Percentiles rank a stretch among this genome's conserved stretches.
Conservation (phyloP, 1,139 yeast genomes). For the Yamadazyma mexicana region DNA sequence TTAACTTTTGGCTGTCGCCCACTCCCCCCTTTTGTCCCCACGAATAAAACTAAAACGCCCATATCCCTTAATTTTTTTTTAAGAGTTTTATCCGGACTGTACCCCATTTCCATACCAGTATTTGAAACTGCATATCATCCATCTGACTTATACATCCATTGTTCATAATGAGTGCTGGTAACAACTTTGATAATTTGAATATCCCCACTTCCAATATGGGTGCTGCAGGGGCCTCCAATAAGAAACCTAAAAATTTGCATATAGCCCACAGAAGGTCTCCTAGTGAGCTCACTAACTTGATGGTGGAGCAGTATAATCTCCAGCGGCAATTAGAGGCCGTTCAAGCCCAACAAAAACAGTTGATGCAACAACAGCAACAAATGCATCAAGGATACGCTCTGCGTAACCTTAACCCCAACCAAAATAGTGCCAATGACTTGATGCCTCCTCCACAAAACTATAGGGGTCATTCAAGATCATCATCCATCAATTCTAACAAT, state of each 20-base stretch:
- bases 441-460: slow-evolving; percentile 27
- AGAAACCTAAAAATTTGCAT: slow-evolving; percentile 50
- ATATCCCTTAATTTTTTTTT: too few species aligned
- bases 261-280: slow-evolving; percentile 96
- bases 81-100: too few species aligned
- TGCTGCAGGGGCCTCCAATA: slow-evolving; percentile 3
- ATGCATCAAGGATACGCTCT: slow-evolving; percentile 17
- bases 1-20: not conserved
- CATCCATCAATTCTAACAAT: slow-evolving; percentile 16
- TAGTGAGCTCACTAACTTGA: slow-evolving; percentile 87
- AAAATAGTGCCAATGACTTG: slow-evolving; percentile 17
- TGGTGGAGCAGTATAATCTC: slow-evolving; percentile 90
- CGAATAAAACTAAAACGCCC: too few species aligned
- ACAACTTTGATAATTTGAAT: slow-evolving; percentile 10
- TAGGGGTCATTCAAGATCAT: slow-evolving; percentile 39
- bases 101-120: too few species aligned
- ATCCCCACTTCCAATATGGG: slow-evolving; percentile 12
- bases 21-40: too few species aligned
- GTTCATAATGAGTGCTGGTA: slow-evolving; percentile 5
- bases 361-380: slow-evolving; percentile 65
- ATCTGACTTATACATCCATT: too few species aligned
- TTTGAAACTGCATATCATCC: too few species aligned
- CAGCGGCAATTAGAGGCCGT: slow-evolving; percentile 91
- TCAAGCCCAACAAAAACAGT: slow-evolving; percentile 89
- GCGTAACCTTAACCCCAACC: not conserved